Evolutionary conservation across 441 rosid species (phyloP).

Genomic region (Bocquillonia castaneifolia): DNA sequence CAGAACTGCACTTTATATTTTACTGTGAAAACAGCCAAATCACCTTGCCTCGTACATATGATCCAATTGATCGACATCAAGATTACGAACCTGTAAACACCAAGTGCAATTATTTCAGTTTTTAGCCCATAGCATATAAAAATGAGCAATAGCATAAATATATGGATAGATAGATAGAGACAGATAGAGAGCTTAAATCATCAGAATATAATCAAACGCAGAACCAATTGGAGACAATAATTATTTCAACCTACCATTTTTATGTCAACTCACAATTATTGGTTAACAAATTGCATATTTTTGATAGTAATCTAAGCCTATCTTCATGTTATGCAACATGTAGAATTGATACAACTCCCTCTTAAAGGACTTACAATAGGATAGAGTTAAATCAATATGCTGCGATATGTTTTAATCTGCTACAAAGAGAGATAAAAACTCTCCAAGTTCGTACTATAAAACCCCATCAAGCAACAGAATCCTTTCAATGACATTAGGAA

Average conservation of each 20-base stretch:
- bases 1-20: slow-evolving; percentile 10
- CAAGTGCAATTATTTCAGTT: neutral
- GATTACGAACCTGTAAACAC: slow-evolving; percentile 68
- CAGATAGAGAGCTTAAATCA: neutral
- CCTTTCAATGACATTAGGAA: too few relatives aligned
- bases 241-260: neutral
- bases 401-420: neutral
- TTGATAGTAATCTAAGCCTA: neutral
- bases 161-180: neutral
- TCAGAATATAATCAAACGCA: neutral
- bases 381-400: too few relatives aligned
- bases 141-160: neutral
- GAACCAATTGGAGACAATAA: neutral
- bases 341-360: neutral
- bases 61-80: slow-evolving; percentile 60
- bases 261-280: neutral
- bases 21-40: slow-evolving; percentile 9
- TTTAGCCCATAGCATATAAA: neutral
- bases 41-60: slow-evolving; percentile 90
- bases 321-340: neutral
- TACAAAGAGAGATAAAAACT: neutral
- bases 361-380: too few relatives aligned
- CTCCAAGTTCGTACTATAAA: neutral
- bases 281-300: neutral
- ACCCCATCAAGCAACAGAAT: neutral